Percentiles rank a stretch among this genome's conserved stretches.
Evolutionary conservation across 1,139 yeast species (phyloP).

Genomic region (Debaryomyces nepalensis): DNA sequence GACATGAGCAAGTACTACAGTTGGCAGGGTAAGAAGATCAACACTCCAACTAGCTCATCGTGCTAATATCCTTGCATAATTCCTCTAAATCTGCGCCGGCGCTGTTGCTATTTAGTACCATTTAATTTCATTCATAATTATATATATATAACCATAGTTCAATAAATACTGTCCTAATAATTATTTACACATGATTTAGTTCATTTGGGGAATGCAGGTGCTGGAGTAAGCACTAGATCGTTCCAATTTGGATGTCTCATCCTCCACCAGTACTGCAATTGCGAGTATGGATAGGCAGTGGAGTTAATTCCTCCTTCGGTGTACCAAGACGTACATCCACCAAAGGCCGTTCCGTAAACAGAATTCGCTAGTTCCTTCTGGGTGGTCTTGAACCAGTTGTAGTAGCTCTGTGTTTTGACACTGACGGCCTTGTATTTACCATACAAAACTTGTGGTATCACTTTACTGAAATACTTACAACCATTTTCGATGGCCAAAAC

Average conservation of each 20-base stretch:
- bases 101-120: constrained; percentile 1
- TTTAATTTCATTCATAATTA: too few species aligned
- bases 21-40: constrained; percentile 58
- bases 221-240: constrained; percentile 33
- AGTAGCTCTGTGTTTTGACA: constrained; percentile 40
- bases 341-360: constrained; percentile 47
- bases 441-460: constrained; percentile 33
- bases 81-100: not conserved
- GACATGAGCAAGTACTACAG: constrained; percentile 66
- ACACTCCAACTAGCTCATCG: constrained; percentile 33
- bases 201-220: too few species aligned
- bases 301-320: constrained; percentile 32
- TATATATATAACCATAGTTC: constrained; percentile 2
- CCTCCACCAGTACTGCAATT: constrained; percentile 37
- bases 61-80: constrained; percentile 26
- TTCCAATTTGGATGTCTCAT: constrained; percentile 34
- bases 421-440: constrained; percentile 35
- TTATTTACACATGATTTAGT: too few species aligned
- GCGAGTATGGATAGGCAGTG: constrained; percentile 48
- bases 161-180: constrained; percentile 3
- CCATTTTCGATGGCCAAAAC: constrained; percentile 48
- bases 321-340: constrained; percentile 53
- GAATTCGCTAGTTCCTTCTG: constrained; percentile 34
- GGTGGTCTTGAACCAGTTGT: constrained; percentile 38
- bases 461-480: constrained; percentile 29